Conservation (phyloP, 306 rosid species). For the Hippophae tibetana region DNA sequence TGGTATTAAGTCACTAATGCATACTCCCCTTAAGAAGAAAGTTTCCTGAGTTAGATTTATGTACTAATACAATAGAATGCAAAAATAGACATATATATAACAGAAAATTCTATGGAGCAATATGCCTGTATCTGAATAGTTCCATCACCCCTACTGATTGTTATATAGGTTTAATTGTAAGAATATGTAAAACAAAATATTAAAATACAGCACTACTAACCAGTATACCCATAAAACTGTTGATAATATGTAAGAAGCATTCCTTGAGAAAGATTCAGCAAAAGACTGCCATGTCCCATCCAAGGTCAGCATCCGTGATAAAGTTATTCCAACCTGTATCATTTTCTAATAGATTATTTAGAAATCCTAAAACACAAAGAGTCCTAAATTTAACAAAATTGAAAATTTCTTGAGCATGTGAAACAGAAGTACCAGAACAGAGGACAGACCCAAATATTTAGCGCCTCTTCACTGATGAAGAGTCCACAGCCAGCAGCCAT, state of each 20-base stretch:
- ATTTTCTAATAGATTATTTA: constrained; percentile 12
- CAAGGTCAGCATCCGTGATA: constrained; percentile 42
- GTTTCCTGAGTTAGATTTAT: background rate
- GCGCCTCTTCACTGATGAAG: constrained; percentile 67
- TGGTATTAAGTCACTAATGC: constrained; percentile 60
- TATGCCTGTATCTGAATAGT: background rate
- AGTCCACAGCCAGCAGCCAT: constrained; percentile 73
- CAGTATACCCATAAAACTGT: constrained; percentile 61
- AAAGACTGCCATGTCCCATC: constrained; percentile 58
- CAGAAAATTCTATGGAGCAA: background rate
- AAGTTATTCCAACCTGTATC: constrained; percentile 51
- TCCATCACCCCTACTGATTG: background rate
- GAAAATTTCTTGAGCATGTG: constrained; percentile 19
- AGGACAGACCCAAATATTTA: constrained; percentile 68
- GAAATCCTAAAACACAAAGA: constrained; percentile 13
- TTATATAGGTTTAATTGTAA: background rate
- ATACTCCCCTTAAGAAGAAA: constrained; percentile 47
- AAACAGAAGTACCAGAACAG: constrained; percentile 41
- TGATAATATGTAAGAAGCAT: constrained; percentile 41
- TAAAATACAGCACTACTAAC: constrained; percentile 20
- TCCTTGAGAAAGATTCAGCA: constrained; percentile 48
- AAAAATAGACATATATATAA: constrained; percentile 4
- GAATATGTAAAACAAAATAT: too few species aligned
- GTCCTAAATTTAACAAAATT: constrained; percentile 10
- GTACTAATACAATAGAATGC: constrained; percentile 5